Evolutionary conservation across 345 rosid genomes (phyloP), one percentile per base, ranked within the genome.

Genomic region (Citrus cavaleriei): DNA sequence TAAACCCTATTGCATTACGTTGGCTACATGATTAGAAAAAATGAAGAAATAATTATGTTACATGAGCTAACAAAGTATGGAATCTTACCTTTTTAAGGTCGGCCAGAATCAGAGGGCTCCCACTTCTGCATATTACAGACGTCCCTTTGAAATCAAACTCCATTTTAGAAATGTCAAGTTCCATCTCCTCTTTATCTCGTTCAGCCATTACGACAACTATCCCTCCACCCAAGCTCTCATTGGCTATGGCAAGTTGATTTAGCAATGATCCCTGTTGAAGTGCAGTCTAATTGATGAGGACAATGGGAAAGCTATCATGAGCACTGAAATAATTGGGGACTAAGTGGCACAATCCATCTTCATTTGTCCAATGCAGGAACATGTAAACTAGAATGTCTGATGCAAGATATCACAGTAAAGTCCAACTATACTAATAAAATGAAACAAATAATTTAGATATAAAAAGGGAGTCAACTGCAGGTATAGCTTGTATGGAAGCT

Each of bases 161-260:
- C 96, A 92, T 90, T 80, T 92, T 92, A 73, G 88, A 86, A 82
- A 92, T 92, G 80, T 92, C 90, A 81, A 89, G 86, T 80, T 92
- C 96, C 96, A 92, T 92, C 88, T 90, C 93, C 84, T 92, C 96
- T 86, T 91, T 90, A 81, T 89, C 93, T 69, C 83, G 83, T 83
- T 92, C 96, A 68, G 93, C 93, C 96, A 92, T 87, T 76, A 92
- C 93, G 28, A 88, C 96, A 64, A 92, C 88, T 79, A 86, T 86
- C 57, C 93, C 96, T 74, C 93, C 96, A 70, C 91, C 90, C 86
- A 92, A 83, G 85, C 91, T 90, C 80, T 92, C 96, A 80, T 92
- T 92, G 63, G 93, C 92, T 81, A 90, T 86, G 54, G 86, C 90
- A 30, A 92, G 87, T 74, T 92, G 95, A 80, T 89, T 92, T 76